Percentiles rank a stretch among this genome's conserved stretches.
These are phyloP conservation scores for Coccomyxa sp. DNA, from an alignment of 139 green algal species.

Conservation along the genomic window DNA sequence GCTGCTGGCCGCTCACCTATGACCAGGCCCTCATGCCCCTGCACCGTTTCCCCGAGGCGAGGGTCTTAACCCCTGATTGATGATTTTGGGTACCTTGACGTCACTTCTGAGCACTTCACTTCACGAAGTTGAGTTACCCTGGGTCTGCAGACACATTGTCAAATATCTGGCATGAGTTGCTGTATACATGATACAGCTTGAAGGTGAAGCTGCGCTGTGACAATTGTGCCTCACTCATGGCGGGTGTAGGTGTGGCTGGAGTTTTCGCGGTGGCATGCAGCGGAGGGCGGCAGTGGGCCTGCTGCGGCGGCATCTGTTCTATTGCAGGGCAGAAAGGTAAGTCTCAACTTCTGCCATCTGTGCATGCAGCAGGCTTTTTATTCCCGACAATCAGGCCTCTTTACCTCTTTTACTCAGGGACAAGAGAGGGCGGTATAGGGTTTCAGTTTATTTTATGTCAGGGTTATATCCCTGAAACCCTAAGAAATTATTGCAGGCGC, in stretches of 20 bases:
- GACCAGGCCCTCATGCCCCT: constrained; percentile 78
- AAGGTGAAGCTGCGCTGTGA: no score
- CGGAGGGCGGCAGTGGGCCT: constrained; percentile 20
- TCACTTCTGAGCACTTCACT: no score
- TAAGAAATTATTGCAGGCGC: constrained; percentile 35
- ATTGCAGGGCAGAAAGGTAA: background rate
- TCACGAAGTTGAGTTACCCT: no score
- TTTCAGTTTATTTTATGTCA: no score
- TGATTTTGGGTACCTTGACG: no score
- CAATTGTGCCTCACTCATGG: background rate
- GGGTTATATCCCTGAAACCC: no score
- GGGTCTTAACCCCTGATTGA: no score
- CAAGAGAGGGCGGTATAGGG: no score
- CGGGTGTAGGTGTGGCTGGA: constrained; percentile 55
- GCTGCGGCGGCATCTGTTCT: constrained; percentile 25
- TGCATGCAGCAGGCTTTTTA: background rate
- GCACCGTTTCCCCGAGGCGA: constrained; percentile 71
- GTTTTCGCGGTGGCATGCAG: constrained; percentile 51
- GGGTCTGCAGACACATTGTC: no score
- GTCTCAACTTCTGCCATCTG: background rate
- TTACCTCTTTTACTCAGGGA: no score
- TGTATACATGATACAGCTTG: no score
- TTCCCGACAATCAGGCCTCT: background rate
- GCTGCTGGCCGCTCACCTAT: constrained; percentile 59
- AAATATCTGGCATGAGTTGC: no score